Conservation (phyloP, 768 basidiomycete genomes). For the Tephrocybe sp. region DNA sequence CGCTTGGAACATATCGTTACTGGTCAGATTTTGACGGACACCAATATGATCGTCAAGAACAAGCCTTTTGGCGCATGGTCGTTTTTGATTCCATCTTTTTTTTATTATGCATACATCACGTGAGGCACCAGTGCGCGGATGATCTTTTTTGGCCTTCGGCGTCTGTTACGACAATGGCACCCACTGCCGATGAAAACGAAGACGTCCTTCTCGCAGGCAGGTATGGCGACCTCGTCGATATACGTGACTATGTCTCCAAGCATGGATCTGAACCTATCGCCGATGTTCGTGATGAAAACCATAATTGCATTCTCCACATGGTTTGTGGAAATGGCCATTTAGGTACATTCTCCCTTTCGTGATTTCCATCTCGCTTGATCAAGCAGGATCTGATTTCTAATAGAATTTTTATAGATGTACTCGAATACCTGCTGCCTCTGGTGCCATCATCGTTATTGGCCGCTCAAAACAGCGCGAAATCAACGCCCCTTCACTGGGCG, state of each 20-base stretch:
- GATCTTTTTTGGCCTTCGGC: no score
- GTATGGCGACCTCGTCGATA: conserved; percentile 85
- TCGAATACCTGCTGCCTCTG: conserved; percentile 71
- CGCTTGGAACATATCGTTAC: no score
- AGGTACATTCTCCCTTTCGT: conserved; percentile 47
- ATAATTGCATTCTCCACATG: conserved; percentile 87
- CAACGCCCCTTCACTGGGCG: conserved; percentile 92
- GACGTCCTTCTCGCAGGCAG: conserved; percentile 83
- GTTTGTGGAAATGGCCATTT: conserved; percentile 83
- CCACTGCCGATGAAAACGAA: conserved; percentile 55
- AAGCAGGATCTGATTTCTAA: conserved; percentile 37
- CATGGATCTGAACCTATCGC: conserved; percentile 54
- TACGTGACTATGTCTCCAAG: conserved; percentile 60
- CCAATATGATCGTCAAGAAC: no score
- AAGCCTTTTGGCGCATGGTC: no score
- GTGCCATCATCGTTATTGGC: conserved; percentile 54
- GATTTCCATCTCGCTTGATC: conserved; percentile 7
- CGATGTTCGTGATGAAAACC: conserved; percentile 67
- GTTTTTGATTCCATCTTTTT: conserved; percentile 11
- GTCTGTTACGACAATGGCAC: no score
- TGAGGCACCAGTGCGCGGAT: no score
- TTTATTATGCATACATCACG: no score
- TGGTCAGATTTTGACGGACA: no score
- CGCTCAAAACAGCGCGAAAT: conserved; percentile 66
- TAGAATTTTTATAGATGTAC: conserved; percentile 63